Base-by-base conservation (phyloP, 2,329 filamentous ascomycete genomes). In the Colletotrichum spinosum region DNA sequence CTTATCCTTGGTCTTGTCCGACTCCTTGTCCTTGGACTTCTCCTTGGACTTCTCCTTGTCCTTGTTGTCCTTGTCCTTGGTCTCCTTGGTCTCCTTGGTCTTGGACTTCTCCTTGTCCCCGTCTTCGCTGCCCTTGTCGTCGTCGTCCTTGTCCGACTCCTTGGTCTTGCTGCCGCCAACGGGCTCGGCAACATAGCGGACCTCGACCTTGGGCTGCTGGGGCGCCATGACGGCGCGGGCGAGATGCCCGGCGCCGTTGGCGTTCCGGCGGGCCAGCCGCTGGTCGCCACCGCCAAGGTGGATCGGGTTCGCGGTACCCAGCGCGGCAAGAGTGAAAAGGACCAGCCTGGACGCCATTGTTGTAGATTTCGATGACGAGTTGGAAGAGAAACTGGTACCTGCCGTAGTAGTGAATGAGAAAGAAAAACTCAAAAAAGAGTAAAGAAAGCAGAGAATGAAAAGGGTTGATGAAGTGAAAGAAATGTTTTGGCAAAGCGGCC, bases 241-340 rank as follows among this genome's bases (percentile, higher is more conserved):
- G 13, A 64, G 55, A 13, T 55, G 44, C 6, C 56, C 44, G 37
- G 50, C 44, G 49, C 49, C 49, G 13, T 45, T 50, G 2, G 50
- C 34, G 38, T 64, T 49, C 33, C 50, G 41, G 55, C 61, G 61
- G 44, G 50, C 55, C 44, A 34, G 61, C 44, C 61, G 61, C 44
- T 60, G 38, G 13, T 38, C 56, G 17, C 55, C 50, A 50, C 44
- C 50, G 38, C 45, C 44, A 10, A 50, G 55, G 55, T 50, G 15
- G 37, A 64, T 55, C 44, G 61, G 55, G 61, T 64, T 64, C 44
- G 55, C 61, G n/a, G 61, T 6, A 64, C 13, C 61, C 61, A 64
- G 61, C 34, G 55, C 61, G 61, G 61, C 61, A 55, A 64, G 61
- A n/a, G 61, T 44, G 44, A 55, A 64, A 34, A 64, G 49, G 61